These are phyloP conservation scores for Diaporthe amygdali DNA, from an alignment of 2,329 filamentous ascomycete species.

Conservation along the genomic window DNA sequence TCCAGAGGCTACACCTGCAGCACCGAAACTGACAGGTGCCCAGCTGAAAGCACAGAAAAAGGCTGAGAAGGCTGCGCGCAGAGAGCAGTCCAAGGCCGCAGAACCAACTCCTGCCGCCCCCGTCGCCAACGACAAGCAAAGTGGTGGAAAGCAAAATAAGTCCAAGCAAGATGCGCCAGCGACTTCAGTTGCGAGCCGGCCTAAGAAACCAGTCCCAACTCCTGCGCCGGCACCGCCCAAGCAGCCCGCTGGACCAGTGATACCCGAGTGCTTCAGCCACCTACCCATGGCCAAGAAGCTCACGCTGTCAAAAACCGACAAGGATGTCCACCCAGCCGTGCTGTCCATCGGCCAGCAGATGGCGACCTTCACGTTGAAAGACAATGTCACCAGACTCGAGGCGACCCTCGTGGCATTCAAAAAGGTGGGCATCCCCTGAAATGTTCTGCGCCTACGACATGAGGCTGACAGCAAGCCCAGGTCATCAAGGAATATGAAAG, in stretches of 20 bases:
- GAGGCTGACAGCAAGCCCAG: slow-evolving; percentile 47
- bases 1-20: slow-evolving; percentile 33
- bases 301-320: slow-evolving; percentile 63
- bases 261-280: slow-evolving; percentile 80
- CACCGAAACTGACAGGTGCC: slow-evolving; percentile 69
- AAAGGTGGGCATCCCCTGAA: slow-evolving; percentile 59
- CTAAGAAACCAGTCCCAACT: slow-evolving; percentile 34
- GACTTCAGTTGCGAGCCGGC: slow-evolving; percentile 33
- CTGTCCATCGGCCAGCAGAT: slow-evolving; percentile 88
- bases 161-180: slow-evolving; percentile 50
- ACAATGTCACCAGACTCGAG: slow-evolving; percentile 86
- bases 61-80: slow-evolving; percentile 86
- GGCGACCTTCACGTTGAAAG: slow-evolving; percentile 84
- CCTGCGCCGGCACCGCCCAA: slow-evolving; percentile 50
- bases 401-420: slow-evolving; percentile 91
- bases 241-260: slow-evolving; percentile 61
- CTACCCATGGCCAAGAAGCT: slow-evolving; percentile 71
- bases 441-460: neutral
- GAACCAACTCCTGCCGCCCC: slow-evolving; percentile 41
- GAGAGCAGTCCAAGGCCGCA: slow-evolving; percentile 66
- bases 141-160: slow-evolving; percentile 43
- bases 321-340: slow-evolving; percentile 85
- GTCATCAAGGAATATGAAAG: slow-evolving; percentile 94
- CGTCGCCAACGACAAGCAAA: slow-evolving; percentile 50
- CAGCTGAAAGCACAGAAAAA: slow-evolving; percentile 89